Evolutionary conservation across 164 flowering plant species (phyloP), one percentile per base, ranked within the genome.

Genomic region (Nymphaea colorata): DNA sequence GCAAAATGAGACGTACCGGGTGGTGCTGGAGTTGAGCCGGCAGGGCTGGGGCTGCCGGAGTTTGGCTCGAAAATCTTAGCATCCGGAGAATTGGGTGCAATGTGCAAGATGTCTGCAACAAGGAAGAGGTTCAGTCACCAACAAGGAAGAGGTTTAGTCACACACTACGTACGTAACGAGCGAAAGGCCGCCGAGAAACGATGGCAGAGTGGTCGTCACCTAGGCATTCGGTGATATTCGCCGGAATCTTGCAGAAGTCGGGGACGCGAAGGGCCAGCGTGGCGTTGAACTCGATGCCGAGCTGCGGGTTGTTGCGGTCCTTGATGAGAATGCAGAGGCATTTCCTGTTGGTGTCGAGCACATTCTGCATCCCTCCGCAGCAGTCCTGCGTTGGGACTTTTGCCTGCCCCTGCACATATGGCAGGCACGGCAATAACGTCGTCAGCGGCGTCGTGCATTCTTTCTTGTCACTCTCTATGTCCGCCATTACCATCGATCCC

Each of bases 311-410:
- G 71, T 93, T 73, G 5, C 84, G 64, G 63, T 93, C 91, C 74
- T 82, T 85, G 16, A 90, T 72, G 41, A 93, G 75, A 41, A 92
- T 36, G 43, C 98, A 92, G 0, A 92, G 67, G 72, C 98, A 92
- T 36, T 86, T 82, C 74, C 53, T 78, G 80, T 83, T 83, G 74
- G 76, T 83, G 3, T 57, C 72, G n/a, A 90, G 69, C 2, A 88
- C 84, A 64, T 77, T 71, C 43, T 83, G 79, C 41, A 93, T 80
- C 0, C 93, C 88, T 8, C 70, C 71, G 75, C 98, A 93, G 63
- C 98, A 93, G 66, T 90, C 96, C 0, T 71, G 68, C 2, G 95
- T 82, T 0, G 96, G 98, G 5, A 69, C 85, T 87, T 10, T 15
- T 15, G 57, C 57, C 57, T 74, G 53, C 0, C 91, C 90, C 5